Evolutionary conservation across 192 early-diverging fungal genomes (phyloP).

Genomic region (Backusella luteola): DNA sequence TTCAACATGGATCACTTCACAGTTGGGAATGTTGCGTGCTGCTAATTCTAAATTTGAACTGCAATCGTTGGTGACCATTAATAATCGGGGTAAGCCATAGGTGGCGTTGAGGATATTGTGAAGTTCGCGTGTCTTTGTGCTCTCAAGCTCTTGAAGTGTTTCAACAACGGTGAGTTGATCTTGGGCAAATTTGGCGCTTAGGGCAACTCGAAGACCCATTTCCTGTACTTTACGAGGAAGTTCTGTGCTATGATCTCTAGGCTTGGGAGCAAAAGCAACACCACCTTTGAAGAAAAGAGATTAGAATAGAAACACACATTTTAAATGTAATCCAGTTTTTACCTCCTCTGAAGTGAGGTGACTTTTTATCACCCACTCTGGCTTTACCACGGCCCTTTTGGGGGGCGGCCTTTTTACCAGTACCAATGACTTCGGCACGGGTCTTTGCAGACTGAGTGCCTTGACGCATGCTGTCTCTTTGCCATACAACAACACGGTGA

Average conservation of each 20-base stretch:
- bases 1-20: conserved; percentile 56
- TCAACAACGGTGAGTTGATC: conserved; percentile 89
- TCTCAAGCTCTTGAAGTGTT: conserved; percentile 46
- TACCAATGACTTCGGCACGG: conserved; percentile 82
- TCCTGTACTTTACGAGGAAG: conserved; percentile 87
- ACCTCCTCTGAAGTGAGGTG: conserved; percentile 90
- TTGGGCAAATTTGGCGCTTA: conserved; percentile 88
- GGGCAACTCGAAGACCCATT: conserved; percentile 75
- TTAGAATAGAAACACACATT: background rate
- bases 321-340: background rate
- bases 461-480: conserved; percentile 73
- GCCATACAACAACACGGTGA: conserved; percentile 84
- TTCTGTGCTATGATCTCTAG: conserved; percentile 78
- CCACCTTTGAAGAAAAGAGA: conserved; percentile 48
- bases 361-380: conserved; percentile 79
- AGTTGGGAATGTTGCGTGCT: conserved; percentile 58
- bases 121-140: conserved; percentile 58
- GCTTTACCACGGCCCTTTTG: conserved; percentile 95
- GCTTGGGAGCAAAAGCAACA: conserved; percentile 87
- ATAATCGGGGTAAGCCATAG: conserved; percentile 44
- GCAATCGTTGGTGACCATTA: conserved; percentile 36
- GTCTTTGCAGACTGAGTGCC: conserved; percentile 85
- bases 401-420: conserved; percentile 75
- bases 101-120: conserved; percentile 33
- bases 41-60: conserved; percentile 56